phyloP scores from a whole-genome alignment of 352 stramenopile genomes.

The Hyaloperonospora arabidopsidis region DNA sequence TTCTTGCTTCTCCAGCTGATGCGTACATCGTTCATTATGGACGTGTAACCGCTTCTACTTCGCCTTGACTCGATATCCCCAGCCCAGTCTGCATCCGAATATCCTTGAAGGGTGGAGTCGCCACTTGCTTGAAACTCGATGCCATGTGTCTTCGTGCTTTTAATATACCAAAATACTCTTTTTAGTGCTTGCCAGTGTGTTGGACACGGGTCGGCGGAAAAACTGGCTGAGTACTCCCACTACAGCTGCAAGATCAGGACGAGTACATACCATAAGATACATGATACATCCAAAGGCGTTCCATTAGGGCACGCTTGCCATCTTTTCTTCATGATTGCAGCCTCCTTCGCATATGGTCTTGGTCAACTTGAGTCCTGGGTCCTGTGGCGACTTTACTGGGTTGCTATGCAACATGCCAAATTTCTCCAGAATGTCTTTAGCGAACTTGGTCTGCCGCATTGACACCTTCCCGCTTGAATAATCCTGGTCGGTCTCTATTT shows the following conservation, averaged over 20 bases:
- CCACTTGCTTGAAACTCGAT: constrained; percentile 1
- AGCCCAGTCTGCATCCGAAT: constrained; percentile 1
- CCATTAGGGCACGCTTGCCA: neutral
- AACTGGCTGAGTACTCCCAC: constrained; percentile 6
- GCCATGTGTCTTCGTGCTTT: neutral
- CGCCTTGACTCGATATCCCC: neutral
- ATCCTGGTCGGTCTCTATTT: neutral
- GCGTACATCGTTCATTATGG: neutral
- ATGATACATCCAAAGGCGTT: neutral
- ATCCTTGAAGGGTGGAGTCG: neutral
- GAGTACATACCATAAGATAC: constrained; percentile 4
- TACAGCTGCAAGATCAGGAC: neutral
- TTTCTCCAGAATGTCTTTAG: neutral
- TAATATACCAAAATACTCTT: neutral
- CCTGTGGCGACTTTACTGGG: neutral
- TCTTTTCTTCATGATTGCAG: constrained; percentile 1
- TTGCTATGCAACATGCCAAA: neutral
- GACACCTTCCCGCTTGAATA: neutral
- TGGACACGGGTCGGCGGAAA: neutral
- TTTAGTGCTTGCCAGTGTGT: constrained; percentile 2
- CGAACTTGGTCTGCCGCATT: neutral
- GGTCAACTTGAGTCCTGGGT: neutral
- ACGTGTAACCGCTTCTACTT: constrained; percentile 1
- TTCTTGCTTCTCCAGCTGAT: no score
- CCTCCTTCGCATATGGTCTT: neutral